A percentile compares a stretch with the other conserved stretches of the same genome.
Evolutionary conservation across 1,284 basidiomycete species (phyloP).

Genomic region (Ganoderma lucidum): DNA sequence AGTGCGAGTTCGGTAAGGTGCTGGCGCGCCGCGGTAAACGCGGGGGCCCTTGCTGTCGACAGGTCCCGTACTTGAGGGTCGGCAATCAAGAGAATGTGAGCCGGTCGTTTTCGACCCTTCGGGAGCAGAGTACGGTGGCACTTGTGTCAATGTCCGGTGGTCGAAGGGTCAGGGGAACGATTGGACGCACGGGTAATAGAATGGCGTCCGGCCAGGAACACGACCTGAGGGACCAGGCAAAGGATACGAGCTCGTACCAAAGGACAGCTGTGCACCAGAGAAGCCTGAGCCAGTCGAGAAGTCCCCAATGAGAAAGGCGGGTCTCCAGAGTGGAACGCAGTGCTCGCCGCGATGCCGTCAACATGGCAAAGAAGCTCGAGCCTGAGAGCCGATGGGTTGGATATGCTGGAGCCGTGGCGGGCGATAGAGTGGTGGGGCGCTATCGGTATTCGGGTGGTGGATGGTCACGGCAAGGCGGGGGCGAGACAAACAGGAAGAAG

Average conservation of each 20-base stretch:
- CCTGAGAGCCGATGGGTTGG: constrained; percentile 2
- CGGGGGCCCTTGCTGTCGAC: constrained; percentile 49
- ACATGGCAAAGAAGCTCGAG: constrained; percentile 21
- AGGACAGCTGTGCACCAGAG: constrained; percentile 67
- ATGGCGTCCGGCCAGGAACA: constrained; percentile 62
- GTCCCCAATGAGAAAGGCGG: constrained; percentile 26
- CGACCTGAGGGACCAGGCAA: constrained; percentile 55
- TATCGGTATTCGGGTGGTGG: not conserved
- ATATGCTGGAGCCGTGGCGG: not conserved
- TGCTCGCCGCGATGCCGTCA: constrained; percentile 25
- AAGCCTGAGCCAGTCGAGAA: constrained; percentile 52
- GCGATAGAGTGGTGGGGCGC: constrained; percentile 3
- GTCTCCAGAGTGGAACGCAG: constrained; percentile 23
- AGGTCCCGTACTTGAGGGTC: constrained; percentile 81
- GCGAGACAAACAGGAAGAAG: not conserved
- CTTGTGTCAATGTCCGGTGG: not conserved
- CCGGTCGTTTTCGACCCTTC: constrained; percentile 41
- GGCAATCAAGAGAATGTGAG: constrained; percentile 76
- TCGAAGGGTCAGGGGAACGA: constrained; percentile 6
- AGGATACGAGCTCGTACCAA: constrained; percentile 72
- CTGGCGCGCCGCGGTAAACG: constrained; percentile 55
- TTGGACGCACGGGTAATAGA: constrained; percentile 30
- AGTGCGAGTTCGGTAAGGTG: constrained; percentile 73
- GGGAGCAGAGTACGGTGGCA: not conserved
- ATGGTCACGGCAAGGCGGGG: not conserved